These are phyloP conservation scores for Lachancea meyersii DNA, from an alignment of 805 yeast genomes.

Conservation along the genomic window DNA sequence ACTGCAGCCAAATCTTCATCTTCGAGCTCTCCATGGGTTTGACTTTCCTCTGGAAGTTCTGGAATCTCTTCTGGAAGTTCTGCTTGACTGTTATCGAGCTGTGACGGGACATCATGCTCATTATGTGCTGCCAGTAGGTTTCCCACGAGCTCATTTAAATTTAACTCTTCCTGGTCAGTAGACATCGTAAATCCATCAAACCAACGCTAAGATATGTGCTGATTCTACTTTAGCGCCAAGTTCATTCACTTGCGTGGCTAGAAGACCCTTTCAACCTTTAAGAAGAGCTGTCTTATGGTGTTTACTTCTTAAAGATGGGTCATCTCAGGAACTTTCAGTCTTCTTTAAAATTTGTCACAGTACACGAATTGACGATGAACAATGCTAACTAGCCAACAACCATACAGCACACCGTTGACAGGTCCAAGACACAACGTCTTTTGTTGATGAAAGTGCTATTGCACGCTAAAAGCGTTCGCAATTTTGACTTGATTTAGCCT, in stretches of 20 bases:
- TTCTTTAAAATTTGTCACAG: neutral
- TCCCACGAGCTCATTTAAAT: conserved; percentile 31
- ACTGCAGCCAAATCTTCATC: conserved; percentile 36
- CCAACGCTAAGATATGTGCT: neutral
- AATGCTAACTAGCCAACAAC: no score
- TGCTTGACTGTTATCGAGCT: conserved; percentile 11
- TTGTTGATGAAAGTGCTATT: no score
- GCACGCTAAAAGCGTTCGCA: no score
- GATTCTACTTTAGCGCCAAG: neutral
- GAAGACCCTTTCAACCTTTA: neutral
- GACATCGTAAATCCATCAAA: conserved; percentile 12
- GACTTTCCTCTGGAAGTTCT: conserved; percentile 4
- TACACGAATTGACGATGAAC: neutral
- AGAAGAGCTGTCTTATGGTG: neutral
- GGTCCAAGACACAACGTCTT: no score
- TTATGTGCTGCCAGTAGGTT: conserved; percentile 27
- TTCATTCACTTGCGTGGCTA: neutral
- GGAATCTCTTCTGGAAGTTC: conserved; percentile 4
- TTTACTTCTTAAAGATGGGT: neutral
- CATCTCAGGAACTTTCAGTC: conserved; percentile 2
- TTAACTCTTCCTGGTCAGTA: conserved; percentile 28
- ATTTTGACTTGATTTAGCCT: conserved; percentile 1
- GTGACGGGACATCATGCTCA: conserved; percentile 13
- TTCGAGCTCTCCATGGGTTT: conserved; percentile 4
- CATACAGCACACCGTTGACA: no score